Conservation (phyloP, 192 early-diverging fungal genomes). For the Phycomyces blakesleeanus region DNA sequence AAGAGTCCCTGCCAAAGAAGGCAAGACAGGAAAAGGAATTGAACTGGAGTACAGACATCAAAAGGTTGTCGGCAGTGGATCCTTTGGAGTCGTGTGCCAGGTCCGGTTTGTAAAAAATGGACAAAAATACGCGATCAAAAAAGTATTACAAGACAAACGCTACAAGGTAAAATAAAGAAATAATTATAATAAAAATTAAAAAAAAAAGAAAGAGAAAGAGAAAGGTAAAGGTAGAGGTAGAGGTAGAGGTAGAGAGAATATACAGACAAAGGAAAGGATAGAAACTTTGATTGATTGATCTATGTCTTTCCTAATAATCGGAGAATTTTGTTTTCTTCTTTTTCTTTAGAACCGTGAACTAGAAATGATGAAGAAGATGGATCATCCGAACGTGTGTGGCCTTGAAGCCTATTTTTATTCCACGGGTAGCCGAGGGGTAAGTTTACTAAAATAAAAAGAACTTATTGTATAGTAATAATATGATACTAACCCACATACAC, state of each 20-base stretch:
- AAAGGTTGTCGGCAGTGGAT: slow-evolving; percentile 95
- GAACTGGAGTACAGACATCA: slow-evolving; percentile 89
- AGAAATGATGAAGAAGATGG: slow-evolving; percentile 89
- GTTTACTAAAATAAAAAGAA: slow-evolving; percentile 32
- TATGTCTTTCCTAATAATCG: too few species aligned
- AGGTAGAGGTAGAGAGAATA: too few species aligned
- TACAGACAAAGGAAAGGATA: too few species aligned
- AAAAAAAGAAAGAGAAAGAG: too few species aligned
- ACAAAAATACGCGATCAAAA: slow-evolving; percentile 95
- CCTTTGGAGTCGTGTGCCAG: slow-evolving; percentile 97
- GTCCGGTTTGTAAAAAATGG: slow-evolving; percentile 77
- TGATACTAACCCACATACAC: too few species aligned
- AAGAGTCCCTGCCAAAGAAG: slow-evolving; percentile 80
- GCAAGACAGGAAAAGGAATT: slow-evolving; percentile 77
- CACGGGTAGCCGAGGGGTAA: slow-evolving; percentile 77
- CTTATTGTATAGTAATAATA: not conserved
- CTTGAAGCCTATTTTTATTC: slow-evolving; percentile 89
- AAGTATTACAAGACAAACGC: slow-evolving; percentile 96
- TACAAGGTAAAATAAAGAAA: slow-evolving; percentile 72
- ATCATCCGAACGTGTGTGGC: slow-evolving; percentile 90
- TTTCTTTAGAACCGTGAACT: slow-evolving; percentile 86
- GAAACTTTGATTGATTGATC: too few species aligned
- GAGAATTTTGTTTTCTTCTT: too few species aligned
- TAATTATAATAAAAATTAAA: not conserved
- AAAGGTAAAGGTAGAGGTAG: too few species aligned